These are phyloP conservation scores for Rosa multiflora DNA, from an alignment of 306 rosid genomes.

Conservation along the genomic window DNA sequence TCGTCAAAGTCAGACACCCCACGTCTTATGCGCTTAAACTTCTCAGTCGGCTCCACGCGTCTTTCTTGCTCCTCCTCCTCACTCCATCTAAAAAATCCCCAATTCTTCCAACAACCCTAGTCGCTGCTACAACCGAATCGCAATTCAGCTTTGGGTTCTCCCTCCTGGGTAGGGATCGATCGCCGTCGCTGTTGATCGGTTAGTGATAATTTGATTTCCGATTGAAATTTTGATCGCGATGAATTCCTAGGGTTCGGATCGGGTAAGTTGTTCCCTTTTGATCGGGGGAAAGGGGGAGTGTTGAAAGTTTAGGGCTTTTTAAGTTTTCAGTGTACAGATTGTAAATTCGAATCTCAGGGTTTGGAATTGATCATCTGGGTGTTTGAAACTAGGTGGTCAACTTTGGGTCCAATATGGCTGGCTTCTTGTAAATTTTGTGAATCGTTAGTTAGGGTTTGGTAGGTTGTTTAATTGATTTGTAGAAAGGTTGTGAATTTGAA, in stretches of 20 bases:
- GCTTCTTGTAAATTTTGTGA: conserved; percentile 12
- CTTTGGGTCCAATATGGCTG: conserved; percentile 19
- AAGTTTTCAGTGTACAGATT: conserved; percentile 10
- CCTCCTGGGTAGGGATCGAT: background rate
- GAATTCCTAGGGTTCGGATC: conserved; percentile 40
- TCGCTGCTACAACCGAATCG: background rate
- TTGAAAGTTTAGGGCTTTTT: background rate
- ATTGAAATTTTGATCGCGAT: conserved; percentile 9
- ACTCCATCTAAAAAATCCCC: background rate
- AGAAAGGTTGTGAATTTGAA: background rate
- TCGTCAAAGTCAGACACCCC: conserved; percentile 8
- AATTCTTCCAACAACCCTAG: background rate
- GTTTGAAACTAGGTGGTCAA: conserved; percentile 29
- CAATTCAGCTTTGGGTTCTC: background rate
- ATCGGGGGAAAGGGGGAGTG: background rate
- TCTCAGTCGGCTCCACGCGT: conserved; percentile 29
- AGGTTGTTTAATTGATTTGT: conserved; percentile 22
- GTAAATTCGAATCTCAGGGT: conserved; percentile 19
- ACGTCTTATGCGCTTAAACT: background rate
- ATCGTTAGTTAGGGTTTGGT: conserved; percentile 26
- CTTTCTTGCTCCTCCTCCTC: conserved; percentile 9
- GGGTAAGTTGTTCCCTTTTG: background rate
- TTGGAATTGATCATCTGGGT: conserved; percentile 40
- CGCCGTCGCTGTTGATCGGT: background rate
- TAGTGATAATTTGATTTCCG: background rate